A percentile compares a stretch with the other conserved stretches of the same genome.
phyloP scores from a whole-genome alignment of 169 alveolate genomes.

The Sarcocystis neurona region DNA sequence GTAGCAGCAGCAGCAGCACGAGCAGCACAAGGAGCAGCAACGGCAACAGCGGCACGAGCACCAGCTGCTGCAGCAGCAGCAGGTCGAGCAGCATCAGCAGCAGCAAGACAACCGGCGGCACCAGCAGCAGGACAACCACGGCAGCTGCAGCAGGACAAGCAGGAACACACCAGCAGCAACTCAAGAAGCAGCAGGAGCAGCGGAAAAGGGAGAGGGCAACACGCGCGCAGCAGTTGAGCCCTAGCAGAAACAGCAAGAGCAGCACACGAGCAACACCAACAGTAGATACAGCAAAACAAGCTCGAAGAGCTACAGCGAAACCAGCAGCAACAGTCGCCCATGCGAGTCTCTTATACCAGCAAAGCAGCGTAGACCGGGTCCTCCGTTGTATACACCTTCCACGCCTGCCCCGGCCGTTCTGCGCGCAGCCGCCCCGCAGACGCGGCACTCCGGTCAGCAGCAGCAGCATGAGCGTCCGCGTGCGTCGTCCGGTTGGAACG shows the following conservation, averaged over 20 bases:
- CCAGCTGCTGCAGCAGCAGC: conserved; percentile 32
- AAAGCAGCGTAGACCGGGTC: conserved; percentile 40
- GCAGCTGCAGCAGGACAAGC: neutral
- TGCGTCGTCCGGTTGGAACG: no score
- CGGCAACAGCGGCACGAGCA: no score
- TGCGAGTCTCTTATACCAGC: no score
- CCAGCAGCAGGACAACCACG: neutral
- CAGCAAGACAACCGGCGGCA: conserved; percentile 6
- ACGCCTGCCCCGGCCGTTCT: no score
- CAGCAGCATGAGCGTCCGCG: no score
- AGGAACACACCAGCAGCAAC: neutral
- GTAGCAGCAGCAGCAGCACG: no score
- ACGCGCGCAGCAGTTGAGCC: neutral
- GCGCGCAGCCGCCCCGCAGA: no score
- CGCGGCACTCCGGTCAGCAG: no score
- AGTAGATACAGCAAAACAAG: neutral
- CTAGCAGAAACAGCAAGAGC: neutral
- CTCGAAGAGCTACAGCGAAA: no score
- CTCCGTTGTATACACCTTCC: neutral
- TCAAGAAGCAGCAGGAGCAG: neutral
- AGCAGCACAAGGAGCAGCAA: no score
- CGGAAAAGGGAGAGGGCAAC: neutral
- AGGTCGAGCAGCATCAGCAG: conserved; percentile 17
- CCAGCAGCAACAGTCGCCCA: no score
- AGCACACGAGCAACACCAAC: no score